Evolutionary conservation across 306 rosid species (phyloP).

Genomic region (Heteromeles arbutifolia): DNA sequence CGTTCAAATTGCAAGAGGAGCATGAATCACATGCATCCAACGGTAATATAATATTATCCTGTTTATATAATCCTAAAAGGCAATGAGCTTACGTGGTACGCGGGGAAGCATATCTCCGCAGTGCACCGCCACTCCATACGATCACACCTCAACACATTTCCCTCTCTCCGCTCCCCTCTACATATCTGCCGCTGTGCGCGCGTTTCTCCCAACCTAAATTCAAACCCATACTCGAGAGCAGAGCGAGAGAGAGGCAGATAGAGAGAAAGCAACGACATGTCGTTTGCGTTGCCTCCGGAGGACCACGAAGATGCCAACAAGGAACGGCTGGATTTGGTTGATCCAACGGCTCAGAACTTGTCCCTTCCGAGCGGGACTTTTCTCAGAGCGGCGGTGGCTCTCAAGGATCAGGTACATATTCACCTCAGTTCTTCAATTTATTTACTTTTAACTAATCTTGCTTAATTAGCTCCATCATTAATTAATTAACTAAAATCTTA

Average conservation of each 20-base stretch:
- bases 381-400: slow-evolving; percentile 56
- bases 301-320: slow-evolving; percentile 32
- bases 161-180: neutral
- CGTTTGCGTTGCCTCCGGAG: slow-evolving; percentile 32
- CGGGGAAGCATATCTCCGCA: neutral
- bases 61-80: neutral
- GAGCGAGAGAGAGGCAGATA: neutral
- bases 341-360: slow-evolving; percentile 25
- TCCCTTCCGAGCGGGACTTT: slow-evolving; percentile 38
- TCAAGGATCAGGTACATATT: slow-evolving; percentile 56
- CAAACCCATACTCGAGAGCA: neutral
- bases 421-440: neutral
- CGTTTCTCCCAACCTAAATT: neutral
- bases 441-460: neutral
- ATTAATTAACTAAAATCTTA: neutral
- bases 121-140: slow-evolving; percentile 16
- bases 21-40: neutral
- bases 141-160: neutral
- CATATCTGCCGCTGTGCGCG: neutral
- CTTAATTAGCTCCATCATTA: neutral
- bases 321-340: slow-evolving; percentile 33
- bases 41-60: neutral
- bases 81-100: slow-evolving; percentile 11
- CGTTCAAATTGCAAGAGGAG: neutral
- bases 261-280: slow-evolving; percentile 18